Conservation (phyloP, 495 filamentous ascomycete species). For the Aspergillus hancockii region DNA sequence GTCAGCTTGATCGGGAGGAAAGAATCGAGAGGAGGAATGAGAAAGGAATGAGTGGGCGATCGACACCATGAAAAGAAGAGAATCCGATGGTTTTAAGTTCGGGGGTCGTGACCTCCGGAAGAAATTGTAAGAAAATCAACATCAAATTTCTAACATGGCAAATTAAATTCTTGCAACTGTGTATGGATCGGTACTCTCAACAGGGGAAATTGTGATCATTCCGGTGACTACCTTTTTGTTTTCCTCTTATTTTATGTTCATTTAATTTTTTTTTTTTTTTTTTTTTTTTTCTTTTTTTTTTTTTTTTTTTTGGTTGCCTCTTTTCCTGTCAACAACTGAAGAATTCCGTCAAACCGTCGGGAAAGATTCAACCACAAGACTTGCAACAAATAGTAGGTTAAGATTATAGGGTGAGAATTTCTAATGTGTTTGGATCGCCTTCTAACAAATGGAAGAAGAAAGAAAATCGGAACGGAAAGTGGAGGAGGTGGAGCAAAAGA, state of each 20-base stretch:
- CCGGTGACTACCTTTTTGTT: not conserved
- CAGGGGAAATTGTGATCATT: not conserved
- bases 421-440: not conserved
- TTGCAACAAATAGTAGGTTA: not conserved
- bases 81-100: not conserved
- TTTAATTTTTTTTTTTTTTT: not conserved
- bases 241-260: not conserved
- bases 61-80: slow-evolving; percentile 1
- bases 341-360: no score
- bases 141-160: not conserved
- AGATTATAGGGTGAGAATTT: not conserved
- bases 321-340: not conserved
- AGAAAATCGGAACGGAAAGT: slow-evolving; percentile 1
- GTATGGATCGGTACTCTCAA: not conserved
- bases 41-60: slow-evolving; percentile 1
- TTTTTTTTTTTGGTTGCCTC: not conserved
- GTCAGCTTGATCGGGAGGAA: not conserved
- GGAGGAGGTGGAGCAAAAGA: not conserved
- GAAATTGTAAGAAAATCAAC: not conserved
- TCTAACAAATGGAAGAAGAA: slow-evolving; percentile 2
- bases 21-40: not conserved
- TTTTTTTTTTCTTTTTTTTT: not conserved
- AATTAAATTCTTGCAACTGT: not conserved
- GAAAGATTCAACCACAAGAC: not conserved
- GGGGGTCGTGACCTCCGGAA: not conserved